phyloP scores from a whole-genome alignment of 257 asterid genomes.

The Forsythia suspensa region DNA sequence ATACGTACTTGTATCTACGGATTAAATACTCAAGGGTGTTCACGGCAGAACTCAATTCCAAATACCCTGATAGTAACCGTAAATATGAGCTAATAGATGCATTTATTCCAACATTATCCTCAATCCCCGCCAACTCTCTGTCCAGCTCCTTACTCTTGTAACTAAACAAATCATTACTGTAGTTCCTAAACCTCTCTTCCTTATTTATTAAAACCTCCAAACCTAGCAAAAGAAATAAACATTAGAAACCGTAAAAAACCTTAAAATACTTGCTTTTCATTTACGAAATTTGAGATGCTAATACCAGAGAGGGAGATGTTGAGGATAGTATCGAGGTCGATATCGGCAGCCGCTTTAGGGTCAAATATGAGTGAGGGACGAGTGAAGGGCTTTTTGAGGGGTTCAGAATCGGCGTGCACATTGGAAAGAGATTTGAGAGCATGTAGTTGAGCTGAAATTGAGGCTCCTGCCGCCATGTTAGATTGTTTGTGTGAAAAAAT shows the following conservation, averaged over 20 bases:
- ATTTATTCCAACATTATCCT: slow-evolving; percentile 64
- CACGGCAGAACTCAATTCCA: slow-evolving; percentile 56
- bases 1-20: slow-evolving; percentile 76
- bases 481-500: too few relatives aligned
- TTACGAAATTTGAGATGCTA: background rate
- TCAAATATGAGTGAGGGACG: slow-evolving; percentile 77
- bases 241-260: background rate
- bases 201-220: slow-evolving; percentile 54
- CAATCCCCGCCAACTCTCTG: slow-evolving; percentile 64
- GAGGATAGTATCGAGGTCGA: slow-evolving; percentile 60
- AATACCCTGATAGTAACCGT: slow-evolving; percentile 65
- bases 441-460: slow-evolving; percentile 70
- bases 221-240: slow-evolving; percentile 39
- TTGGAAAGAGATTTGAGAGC: slow-evolving; percentile 52
- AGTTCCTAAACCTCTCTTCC: slow-evolving; percentile 68
- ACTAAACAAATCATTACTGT: slow-evolving; percentile 72
- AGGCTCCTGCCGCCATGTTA: slow-evolving; percentile 30
- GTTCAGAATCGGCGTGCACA: slow-evolving; percentile 53
- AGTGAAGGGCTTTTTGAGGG: slow-evolving; percentile 61
- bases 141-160: slow-evolving; percentile 69
- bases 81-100: slow-evolving; percentile 62
- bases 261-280: background rate
- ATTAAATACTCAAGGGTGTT: slow-evolving; percentile 82
- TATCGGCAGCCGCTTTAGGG: slow-evolving; percentile 82
- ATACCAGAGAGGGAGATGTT: slow-evolving; percentile 60